Base-by-base conservation (phyloP, 1,139 yeast genomes). In the Pichia sp. region DNA sequence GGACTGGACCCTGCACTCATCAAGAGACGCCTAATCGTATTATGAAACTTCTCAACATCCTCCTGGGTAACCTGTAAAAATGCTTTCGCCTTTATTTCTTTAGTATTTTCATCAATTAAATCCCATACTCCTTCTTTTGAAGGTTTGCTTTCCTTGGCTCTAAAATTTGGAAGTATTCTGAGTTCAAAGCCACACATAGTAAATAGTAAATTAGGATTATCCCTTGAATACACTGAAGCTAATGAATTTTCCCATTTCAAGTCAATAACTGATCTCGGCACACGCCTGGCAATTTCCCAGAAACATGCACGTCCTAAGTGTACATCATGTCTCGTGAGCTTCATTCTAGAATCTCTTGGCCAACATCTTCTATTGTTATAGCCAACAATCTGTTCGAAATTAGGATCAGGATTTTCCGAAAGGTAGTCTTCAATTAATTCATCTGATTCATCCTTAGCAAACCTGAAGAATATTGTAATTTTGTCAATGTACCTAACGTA, bases 1-100 rank as follows among this genome's bases (percentile, higher is more conserved):
- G 99, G 90, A 0, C 97, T 85, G 0, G 97, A 89, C 0, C 99
- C 99, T 0, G 97, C 87, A 2, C 97, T 85, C 96, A 93, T 89
- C 62, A 95, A 76, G 51, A 95, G 85, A 66, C 93, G 97, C 41
- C 97, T 78, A 45, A 93, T 86, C 57, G 96, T 78, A 66, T 88
- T 88, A 62, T 87, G 84, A 72, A 95, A 95, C 54, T 81, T 80
- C 41, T 85, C 87, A 51, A 93, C 84, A 56, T 87, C 96, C 47
- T 80, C 87, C 49, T 84, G 84, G 0, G 95, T 80, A 0, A 95
- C 99, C 64, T 90, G 87, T 56, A 95, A 73, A 65, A 75, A 90
- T 0, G 98, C 99, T 62, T 84, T 85, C 0, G 98, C 97, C 0
- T 96, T 90, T 56, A 97, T 76, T 64, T 90, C 96, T 66, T 87